phyloP scores from a whole-genome alignment of 768 basidiomycete species.

The Calocera cornea region DNA sequence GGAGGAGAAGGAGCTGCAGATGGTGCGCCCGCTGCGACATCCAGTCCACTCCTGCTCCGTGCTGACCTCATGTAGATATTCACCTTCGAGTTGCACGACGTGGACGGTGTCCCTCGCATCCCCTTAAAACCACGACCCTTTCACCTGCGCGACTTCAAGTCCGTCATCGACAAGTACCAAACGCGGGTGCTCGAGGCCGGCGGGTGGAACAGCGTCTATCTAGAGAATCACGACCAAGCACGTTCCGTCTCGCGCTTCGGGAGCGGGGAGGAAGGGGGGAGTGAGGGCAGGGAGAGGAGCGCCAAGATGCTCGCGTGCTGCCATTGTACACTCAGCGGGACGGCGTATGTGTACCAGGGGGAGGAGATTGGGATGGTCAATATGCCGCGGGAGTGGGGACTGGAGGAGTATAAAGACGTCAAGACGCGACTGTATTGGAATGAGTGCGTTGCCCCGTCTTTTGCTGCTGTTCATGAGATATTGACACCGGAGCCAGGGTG shows the following conservation, averaged over 20 bases:
- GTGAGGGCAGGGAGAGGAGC: constrained; percentile 43
- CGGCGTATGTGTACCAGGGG: constrained; percentile 62
- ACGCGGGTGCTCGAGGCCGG: constrained; percentile 41
- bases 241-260: constrained; percentile 54
- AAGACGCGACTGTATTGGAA: constrained; percentile 48
- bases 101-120: constrained; percentile 34
- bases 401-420: constrained; percentile 62
- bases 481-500: neutral
- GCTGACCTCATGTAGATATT: constrained; percentile 45
- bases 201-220: constrained; percentile 56
- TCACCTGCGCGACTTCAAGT: constrained; percentile 41
- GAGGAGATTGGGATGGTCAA: constrained; percentile 59
- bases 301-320: constrained; percentile 54
- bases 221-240: constrained; percentile 59
- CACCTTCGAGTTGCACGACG: constrained; percentile 46
- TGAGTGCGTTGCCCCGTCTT: constrained; percentile 30
- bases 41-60: constrained; percentile 15
- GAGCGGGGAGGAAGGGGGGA: constrained; percentile 43
- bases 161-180: constrained; percentile 39
- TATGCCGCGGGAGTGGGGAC: constrained; percentile 46
- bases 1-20: constrained; percentile 31
- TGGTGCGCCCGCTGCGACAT: constrained; percentile 8
- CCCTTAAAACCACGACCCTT: constrained; percentile 36
- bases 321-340: constrained; percentile 48
- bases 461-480: neutral